Conservation (phyloP, 345 rosid genomes). For the Dovyalis caffra region DNA sequence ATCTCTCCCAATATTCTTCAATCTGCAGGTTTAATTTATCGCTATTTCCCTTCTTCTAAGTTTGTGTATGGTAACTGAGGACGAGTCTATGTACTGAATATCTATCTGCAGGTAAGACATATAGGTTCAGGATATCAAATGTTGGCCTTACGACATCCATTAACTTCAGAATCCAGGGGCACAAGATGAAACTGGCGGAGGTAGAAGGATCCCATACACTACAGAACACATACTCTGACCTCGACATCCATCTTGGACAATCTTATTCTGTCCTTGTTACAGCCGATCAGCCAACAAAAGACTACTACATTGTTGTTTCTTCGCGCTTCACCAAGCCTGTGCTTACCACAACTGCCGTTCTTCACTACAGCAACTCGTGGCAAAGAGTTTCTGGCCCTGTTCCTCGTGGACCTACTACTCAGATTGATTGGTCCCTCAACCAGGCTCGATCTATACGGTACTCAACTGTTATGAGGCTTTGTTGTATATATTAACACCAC, state of each 20-base stretch:
- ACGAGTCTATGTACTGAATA: not conserved
- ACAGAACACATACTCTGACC: constrained; percentile 59
- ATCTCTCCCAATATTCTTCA: not conserved
- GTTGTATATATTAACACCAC: too few species aligned
- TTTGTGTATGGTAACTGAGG: too few species aligned
- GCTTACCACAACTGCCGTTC: constrained; percentile 53
- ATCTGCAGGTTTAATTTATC: not conserved
- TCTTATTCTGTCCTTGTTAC: constrained; percentile 69
- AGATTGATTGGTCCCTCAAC: constrained; percentile 75
- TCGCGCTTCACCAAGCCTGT: constrained; percentile 59
- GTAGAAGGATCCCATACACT: constrained; percentile 78
- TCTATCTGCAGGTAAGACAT: constrained; percentile 54
- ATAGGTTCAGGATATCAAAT: constrained; percentile 74
- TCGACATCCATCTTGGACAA: constrained; percentile 76
- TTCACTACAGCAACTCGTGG: constrained; percentile 67
- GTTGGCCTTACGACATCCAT: constrained; percentile 64
- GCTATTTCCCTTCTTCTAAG: too few species aligned
- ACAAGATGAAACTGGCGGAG: constrained; percentile 69
- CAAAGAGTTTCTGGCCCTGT: constrained; percentile 52
- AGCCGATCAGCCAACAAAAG: constrained; percentile 63
- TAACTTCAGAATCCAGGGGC: constrained; percentile 83
- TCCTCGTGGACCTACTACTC: constrained; percentile 67
- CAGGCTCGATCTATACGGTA: constrained; percentile 70
- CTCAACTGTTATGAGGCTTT: not conserved
- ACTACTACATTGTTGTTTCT: constrained; percentile 64